phyloP scores from a whole-genome alignment of 148 eudicot genomes.

The Simmondsia chinensis region DNA sequence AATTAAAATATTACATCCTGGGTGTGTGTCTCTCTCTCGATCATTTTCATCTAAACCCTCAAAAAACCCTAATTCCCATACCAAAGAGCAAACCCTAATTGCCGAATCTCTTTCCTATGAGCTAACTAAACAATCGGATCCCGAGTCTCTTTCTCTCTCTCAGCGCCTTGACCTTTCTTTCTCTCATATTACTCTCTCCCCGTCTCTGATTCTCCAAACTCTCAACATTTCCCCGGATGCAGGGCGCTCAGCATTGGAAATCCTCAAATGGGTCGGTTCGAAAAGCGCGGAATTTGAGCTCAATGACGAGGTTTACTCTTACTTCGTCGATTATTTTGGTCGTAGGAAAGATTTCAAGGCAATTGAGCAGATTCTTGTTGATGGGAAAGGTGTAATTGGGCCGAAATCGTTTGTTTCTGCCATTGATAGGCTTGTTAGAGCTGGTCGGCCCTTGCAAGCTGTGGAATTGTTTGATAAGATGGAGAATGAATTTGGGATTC shows the following conservation, averaged over 20 bases:
- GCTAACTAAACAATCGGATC: slow-evolving; percentile 29
- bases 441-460: slow-evolving; percentile 51
- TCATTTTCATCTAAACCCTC: slow-evolving; percentile 13
- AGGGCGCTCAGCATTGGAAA: slow-evolving; percentile 39
- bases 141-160: slow-evolving; percentile 28
- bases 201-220: slow-evolving; percentile 29
- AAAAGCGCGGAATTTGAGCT: slow-evolving; percentile 22
- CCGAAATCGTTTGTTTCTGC: slow-evolving; percentile 22
- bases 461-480: slow-evolving; percentile 55
- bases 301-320: slow-evolving; percentile 37
- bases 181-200: slow-evolving; percentile 48
- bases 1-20: too few relatives aligned
- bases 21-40: slow-evolving; percentile 12
- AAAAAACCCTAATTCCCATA: background rate
- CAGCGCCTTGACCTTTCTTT: slow-evolving; percentile 62
- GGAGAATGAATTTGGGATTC: slow-evolving; percentile 60
- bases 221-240: slow-evolving; percentile 48
- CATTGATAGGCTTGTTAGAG: slow-evolving; percentile 56
- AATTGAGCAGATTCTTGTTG: slow-evolving; percentile 32
- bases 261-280: slow-evolving; percentile 46
- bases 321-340: slow-evolving; percentile 58
- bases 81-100: slow-evolving; percentile 12
- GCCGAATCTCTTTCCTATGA: slow-evolving; percentile 48
- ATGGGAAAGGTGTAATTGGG: slow-evolving; percentile 30
- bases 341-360: slow-evolving; percentile 72